Percentiles rank a stretch among this genome's conserved stretches.
Conservation (phyloP, 202 grass and related monocot species). For the Dendrocalamus latiflorus region DNA sequence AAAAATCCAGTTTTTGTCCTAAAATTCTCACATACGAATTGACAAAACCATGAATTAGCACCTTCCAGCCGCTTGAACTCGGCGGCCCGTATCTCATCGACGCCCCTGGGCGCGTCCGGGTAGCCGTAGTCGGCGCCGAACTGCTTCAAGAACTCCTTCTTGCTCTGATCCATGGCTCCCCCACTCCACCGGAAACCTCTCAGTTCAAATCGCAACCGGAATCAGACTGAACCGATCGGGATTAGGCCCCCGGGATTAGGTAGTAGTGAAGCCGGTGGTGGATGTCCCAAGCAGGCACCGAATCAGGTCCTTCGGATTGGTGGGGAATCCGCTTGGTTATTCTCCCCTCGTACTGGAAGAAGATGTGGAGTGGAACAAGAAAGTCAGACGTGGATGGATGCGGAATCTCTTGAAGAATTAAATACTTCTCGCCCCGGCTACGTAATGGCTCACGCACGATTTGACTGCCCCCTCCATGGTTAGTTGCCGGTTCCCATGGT, state of each 20-base stretch:
- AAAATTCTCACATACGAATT: background rate
- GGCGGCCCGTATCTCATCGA: slow-evolving; percentile 71
- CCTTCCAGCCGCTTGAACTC: slow-evolving; percentile 90
- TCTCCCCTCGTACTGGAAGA: slow-evolving; percentile 1
- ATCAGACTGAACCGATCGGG: background rate
- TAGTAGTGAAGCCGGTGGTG: background rate
- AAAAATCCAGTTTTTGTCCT: background rate
- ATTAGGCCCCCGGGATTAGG: background rate
- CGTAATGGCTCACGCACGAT: slow-evolving; percentile 44
- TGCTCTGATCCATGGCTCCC: slow-evolving; percentile 25
- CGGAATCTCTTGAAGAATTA: background rate
- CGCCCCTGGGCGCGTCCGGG: slow-evolving; percentile 53
- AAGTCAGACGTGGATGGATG: background rate
- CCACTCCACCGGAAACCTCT: background rate
- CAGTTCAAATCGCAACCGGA: background rate
- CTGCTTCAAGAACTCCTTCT: slow-evolving; percentile 58
- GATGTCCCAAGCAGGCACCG: background rate
- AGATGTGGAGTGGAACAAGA: background rate
- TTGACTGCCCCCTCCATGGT: background rate
- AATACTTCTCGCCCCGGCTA: background rate
- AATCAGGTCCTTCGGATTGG: background rate
- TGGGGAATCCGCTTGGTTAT: background rate
- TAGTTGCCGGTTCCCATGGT: background rate
- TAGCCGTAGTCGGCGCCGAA: slow-evolving; percentile 74
- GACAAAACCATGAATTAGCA: background rate